Conservation (phyloP, 2,329 filamentous ascomycete genomes). For the Fusarium sp. region DNA sequence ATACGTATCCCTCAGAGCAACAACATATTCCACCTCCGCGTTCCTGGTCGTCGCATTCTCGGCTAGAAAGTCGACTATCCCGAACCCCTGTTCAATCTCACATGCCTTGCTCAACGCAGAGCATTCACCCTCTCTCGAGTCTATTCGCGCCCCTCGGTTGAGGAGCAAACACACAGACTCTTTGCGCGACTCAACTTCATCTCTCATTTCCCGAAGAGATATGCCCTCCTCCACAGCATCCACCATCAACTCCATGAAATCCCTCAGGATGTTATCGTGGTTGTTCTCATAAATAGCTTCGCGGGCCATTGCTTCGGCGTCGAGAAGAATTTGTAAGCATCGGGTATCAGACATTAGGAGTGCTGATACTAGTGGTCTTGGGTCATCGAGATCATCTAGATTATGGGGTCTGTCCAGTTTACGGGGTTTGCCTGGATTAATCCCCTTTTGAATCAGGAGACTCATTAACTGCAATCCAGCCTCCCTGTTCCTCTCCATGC, state of each 20-base stretch:
- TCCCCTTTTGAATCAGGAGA: background rate
- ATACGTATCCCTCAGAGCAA: background rate
- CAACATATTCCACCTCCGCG: background rate
- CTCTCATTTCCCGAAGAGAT: too few species aligned
- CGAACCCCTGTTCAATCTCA: background rate
- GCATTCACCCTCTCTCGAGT: background rate
- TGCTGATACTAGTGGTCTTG: background rate
- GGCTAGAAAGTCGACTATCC: background rate
- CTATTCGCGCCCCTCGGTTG: background rate
- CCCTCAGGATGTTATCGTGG: background rate
- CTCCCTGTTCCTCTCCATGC: background rate
- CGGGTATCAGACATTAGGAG: background rate
- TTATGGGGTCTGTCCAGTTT: background rate
- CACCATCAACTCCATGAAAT: background rate
- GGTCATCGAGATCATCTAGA: fast-evolving
- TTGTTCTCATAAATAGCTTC: background rate
- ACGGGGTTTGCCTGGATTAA: background rate
- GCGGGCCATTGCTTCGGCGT: background rate
- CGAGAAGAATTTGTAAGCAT: background rate
- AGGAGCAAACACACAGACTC: background rate
- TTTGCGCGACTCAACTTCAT: background rate
- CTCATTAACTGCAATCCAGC: background rate
- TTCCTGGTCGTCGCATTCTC: background rate
- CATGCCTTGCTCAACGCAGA: background rate
- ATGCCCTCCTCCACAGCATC: background rate